Evolutionary conservation across 176 grass and related monocot species (phyloP).

Genomic region (Phoenix roebelenii): DNA sequence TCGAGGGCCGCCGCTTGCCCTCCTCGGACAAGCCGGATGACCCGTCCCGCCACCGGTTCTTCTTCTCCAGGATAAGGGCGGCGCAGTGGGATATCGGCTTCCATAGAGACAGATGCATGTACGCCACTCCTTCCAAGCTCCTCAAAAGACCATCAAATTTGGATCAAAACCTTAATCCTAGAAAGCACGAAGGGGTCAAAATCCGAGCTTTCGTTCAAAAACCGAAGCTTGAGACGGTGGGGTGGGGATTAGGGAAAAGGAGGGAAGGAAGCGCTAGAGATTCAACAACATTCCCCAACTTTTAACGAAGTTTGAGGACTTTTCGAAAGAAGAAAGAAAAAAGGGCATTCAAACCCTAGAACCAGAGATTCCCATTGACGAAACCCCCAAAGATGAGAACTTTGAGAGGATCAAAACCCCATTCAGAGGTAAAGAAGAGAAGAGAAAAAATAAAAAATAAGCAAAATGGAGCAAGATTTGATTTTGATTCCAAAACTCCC

Average conservation of each 20-base stretch:
- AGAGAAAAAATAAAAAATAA: not conserved
- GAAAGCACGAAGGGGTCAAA: not conserved
- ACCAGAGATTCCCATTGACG: not conserved
- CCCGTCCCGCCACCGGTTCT: constrained; percentile 9
- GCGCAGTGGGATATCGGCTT: constrained; percentile 44
- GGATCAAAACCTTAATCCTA: not conserved
- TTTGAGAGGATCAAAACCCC: not conserved
- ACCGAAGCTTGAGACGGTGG: not conserved
- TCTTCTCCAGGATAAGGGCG: constrained; percentile 30
- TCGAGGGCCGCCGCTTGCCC: constrained; percentile 10
- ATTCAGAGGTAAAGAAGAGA: not conserved
- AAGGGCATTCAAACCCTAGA: not conserved
- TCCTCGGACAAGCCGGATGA: constrained; percentile 9
- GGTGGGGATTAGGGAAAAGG: not conserved
- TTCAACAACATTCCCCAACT: not conserved
- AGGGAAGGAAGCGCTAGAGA: not conserved
- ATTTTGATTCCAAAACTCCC: too few species aligned
- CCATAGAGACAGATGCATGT: constrained; percentile 47
- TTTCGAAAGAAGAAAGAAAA: not conserved
- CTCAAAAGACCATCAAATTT: not conserved
- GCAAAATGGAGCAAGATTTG: too few species aligned
- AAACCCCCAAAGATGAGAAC: not conserved
- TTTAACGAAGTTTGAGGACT: not conserved
- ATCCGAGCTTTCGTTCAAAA: constrained; percentile 3
- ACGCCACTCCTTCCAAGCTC: not conserved